Percentiles rank a stretch among this genome's conserved stretches.
These are phyloP conservation scores for Inga leiocalycina DNA, from an alignment of 306 rosid species.

Conservation along the genomic window DNA sequence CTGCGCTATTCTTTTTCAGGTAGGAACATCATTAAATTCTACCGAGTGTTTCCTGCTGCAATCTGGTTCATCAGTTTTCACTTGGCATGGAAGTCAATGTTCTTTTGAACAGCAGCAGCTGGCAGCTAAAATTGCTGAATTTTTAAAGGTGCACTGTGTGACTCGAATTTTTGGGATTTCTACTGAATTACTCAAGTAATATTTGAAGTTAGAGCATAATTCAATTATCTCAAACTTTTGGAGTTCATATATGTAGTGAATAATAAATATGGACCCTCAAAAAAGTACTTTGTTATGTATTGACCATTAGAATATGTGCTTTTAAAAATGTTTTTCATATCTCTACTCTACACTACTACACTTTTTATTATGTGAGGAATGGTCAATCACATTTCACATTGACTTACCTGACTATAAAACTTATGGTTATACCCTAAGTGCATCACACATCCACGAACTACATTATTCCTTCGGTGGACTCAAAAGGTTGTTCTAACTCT, in stretches of 20 bases:
- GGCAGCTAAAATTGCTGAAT: conserved; percentile 86
- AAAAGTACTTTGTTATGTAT: conserved; percentile 3
- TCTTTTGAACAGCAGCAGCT: conserved; percentile 92
- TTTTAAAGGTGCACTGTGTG: conserved; percentile 67
- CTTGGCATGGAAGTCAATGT: conserved; percentile 95
- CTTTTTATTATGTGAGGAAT: conserved; percentile 1
- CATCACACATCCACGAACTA: background rate
- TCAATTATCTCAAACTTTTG: conserved; percentile 8
- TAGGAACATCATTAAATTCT: conserved; percentile 80
- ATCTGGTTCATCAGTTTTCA: conserved; percentile 87
- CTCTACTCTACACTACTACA: background rate
- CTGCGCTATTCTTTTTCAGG: conserved; percentile 56
- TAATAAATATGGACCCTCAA: conserved; percentile 1
- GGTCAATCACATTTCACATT: background rate
- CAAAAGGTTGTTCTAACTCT: background rate
- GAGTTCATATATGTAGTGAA: conserved; percentile 15
- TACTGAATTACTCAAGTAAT: conserved; percentile 15
- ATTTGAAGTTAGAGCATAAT: conserved; percentile 19
- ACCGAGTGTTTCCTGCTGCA: conserved; percentile 86
- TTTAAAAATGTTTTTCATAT: conserved; percentile 15
- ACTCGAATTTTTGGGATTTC: conserved; percentile 8
- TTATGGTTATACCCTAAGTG: conserved; percentile 12
- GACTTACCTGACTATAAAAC: background rate
- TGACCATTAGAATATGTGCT: conserved; percentile 11
- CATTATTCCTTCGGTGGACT: background rate